phyloP scores from a whole-genome alignment of 345 rosid species.

The Dovyalis caffra region DNA sequence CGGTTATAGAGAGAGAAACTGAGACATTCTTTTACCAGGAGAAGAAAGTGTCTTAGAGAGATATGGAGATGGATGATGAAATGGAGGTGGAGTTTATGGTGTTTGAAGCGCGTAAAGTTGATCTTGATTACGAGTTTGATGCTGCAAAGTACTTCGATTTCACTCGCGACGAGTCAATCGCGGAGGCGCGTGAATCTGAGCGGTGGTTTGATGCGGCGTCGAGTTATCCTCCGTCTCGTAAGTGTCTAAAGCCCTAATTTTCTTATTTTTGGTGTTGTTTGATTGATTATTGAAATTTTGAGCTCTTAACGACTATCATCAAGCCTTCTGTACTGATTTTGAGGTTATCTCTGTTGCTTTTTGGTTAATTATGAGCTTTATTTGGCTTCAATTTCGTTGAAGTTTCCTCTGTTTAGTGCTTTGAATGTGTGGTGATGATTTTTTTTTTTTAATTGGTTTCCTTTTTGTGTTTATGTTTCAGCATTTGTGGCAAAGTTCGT shows the following conservation, averaged over 20 bases:
- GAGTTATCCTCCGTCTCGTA: slow-evolving; percentile 87
- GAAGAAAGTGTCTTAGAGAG: slow-evolving; percentile 13
- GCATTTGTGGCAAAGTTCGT: slow-evolving; percentile 57
- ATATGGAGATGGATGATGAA: slow-evolving; percentile 20
- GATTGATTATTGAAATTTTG: not conserved
- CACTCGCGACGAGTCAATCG: slow-evolving; percentile 52
- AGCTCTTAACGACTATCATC: not conserved
- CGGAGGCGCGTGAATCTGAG: slow-evolving; percentile 65
- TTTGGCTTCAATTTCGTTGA: not conserved
- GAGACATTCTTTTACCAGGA: not conserved
- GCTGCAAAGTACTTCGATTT: slow-evolving; percentile 82
- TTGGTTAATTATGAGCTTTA: not conserved
- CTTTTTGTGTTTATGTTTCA: slow-evolving; percentile 22
- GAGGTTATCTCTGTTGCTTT: not conserved
- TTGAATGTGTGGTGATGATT: too few relatives aligned
- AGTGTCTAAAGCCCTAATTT: slow-evolving; percentile 27
- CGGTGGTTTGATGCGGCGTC: slow-evolving; percentile 76
- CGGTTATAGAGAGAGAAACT: not conserved
- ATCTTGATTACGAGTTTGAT: slow-evolving; percentile 86
- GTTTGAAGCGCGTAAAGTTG: slow-evolving; percentile 75
- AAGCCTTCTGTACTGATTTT: too few relatives aligned
- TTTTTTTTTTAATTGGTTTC: not conserved
- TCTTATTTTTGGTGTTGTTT: not conserved
- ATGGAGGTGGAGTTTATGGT: slow-evolving; percentile 52
- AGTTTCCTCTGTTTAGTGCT: not conserved